Conservation (phyloP, 176 grass and related monocot species). For the barley (Hordeum vulgare) region MorexV3_pseudomolecules_assembly NC_058520.1:595050186-595050685, state of each 20-base stretch:
- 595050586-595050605: too few relatives aligned
- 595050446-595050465: not conserved
- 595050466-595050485: not conserved
- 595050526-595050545: not conserved
- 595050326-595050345: not conserved
- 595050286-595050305: not conserved
- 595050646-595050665: too few relatives aligned
- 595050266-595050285: not conserved
- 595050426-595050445: not conserved
- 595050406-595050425: not conserved
- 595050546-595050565: not conserved
- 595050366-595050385: not conserved
- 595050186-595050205: slow-evolving; percentile 52
- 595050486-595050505: not conserved
- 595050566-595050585: too few relatives aligned
- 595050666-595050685: too few relatives aligned
- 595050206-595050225: slow-evolving; percentile 60
- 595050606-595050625: too few relatives aligned
- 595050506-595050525: not conserved
- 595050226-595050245: not conserved
- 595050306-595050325: not conserved
- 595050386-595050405: not conserved
- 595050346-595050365: not conserved
- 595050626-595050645: too few relatives aligned
- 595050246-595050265: not conserved